Conservation (phyloP, 2,329 filamentous ascomycete genomes). For the Curvularia lunata region DNA sequence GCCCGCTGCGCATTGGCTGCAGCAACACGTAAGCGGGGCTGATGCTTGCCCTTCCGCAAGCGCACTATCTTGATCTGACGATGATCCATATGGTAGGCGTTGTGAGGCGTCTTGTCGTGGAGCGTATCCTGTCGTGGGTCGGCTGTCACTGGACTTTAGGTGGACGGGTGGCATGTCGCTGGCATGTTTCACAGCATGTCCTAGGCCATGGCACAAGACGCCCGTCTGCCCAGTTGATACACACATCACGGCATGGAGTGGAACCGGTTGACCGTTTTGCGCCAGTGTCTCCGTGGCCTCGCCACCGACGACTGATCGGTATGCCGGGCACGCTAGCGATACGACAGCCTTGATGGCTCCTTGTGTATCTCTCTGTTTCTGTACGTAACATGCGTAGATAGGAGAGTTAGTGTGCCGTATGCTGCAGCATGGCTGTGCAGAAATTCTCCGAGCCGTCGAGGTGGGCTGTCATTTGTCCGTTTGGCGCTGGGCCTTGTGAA, state of each 20-base stretch:
- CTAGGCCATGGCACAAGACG: background rate
- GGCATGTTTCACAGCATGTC: slow-evolving; percentile 16
- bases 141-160: slow-evolving; percentile 10
- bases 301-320: slow-evolving; percentile 7
- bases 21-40: background rate
- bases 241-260: background rate
- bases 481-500: slow-evolving; percentile 5
- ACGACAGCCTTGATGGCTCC: background rate
- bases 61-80: background rate
- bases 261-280: slow-evolving; percentile 6
- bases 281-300: background rate
- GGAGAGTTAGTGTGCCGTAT: background rate
- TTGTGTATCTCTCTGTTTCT: background rate
- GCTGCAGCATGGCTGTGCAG: background rate
- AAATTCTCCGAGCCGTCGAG: slow-evolving; percentile 1
- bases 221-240: background rate
- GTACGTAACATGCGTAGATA: slow-evolving; percentile 4
- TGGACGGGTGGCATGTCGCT: slow-evolving; percentile 10
- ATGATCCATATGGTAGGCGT: background rate
- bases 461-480: background rate
- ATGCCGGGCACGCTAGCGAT: background rate
- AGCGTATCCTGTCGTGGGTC: slow-evolving; percentile 5
- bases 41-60: background rate
- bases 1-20: background rate
- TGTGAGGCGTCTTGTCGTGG: background rate